Conservation (phyloP, 208 protist genomes). For the Paratrypanosoma confusum region DNA sequence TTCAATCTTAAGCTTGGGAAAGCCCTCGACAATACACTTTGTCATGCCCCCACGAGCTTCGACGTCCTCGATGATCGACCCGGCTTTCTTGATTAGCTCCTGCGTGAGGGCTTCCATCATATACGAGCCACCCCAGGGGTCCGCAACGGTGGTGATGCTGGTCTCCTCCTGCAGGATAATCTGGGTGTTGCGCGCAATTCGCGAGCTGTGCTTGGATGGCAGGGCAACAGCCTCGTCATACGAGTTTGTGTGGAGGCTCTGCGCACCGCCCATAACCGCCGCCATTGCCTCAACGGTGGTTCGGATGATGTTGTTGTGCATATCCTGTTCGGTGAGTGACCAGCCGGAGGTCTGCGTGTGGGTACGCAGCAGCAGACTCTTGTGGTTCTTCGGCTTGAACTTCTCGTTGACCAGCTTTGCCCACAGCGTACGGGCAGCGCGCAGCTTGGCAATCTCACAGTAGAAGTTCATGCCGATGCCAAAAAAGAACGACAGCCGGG, state of each 20-base stretch:
- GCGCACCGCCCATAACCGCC: constrained; percentile 88
- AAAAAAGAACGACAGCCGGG: constrained; percentile 93
- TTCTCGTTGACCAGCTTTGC: constrained; percentile 86
- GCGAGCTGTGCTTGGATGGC: constrained; percentile 85
- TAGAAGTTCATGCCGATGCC: constrained; percentile 97
- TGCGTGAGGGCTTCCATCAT: constrained; percentile 93
- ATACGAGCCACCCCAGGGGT: constrained; percentile 89
- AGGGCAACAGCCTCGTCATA: constrained; percentile 93
- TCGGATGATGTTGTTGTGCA: constrained; percentile 95
- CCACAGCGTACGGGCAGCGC: constrained; percentile 92
- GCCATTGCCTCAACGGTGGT: constrained; percentile 96
- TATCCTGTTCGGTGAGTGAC: constrained; percentile 94
- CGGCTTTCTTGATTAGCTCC: constrained; percentile 66
- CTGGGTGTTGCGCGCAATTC: constrained; percentile 94
- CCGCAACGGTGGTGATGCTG: constrained; percentile 70
- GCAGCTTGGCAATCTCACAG: constrained; percentile 93
- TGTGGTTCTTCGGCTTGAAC: constrained; percentile 86
- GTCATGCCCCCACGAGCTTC: constrained; percentile 78
- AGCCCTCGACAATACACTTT: constrained; percentile 72
- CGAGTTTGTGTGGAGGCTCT: constrained; percentile 92
- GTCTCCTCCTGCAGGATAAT: constrained; percentile 93
- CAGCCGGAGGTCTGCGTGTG: constrained; percentile 95
- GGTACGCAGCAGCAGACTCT: constrained; percentile 87
- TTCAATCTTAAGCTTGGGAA: constrained; percentile 95
- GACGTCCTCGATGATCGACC: constrained; percentile 87